Base-by-base conservation (phyloP, 805 yeast species). In the Candida patagonica region DNA sequence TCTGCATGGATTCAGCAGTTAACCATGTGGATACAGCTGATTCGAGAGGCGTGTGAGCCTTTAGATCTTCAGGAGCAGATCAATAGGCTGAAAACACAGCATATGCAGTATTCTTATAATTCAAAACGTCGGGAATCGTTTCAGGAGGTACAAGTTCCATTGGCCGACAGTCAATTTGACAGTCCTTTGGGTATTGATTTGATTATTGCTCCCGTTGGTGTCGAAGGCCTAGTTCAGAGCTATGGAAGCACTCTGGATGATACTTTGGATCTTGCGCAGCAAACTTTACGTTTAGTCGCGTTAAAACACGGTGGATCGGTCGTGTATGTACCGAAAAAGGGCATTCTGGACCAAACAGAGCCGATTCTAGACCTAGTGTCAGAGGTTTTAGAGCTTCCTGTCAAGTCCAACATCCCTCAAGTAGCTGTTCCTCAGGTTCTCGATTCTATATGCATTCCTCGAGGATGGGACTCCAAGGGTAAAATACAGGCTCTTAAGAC, bases 391-490 rank as follows among this genome's bases (percentile, higher is more conserved):
- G 25, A 42, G 37, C 26, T 49, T 6, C 51, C 55, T 4, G 42
- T 34, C 27, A n/a, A 32, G 39, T 37, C 37, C 39, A 43, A 39
- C 30, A 44, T 20, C 26, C 51, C 34, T 5, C 22, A 38, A 40
- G n/a, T 38, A 22, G 42, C 53, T 38, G 13, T 20, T 1, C 49
- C 51, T 4, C 42, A 49, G 19, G 53, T 51, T 5, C 43, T 55
- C 6, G 53, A 51, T 17, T 42, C 44, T 5, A 24, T 56, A 5
- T 33, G 47, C 22, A 46, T 59, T 8, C 64, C 64, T 7, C 41
- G 58, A 4, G 64, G 63, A 13, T 60, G 64, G 63, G 64, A 60
- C 39, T 53, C 61, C 9, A 38, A 46, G 42, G 48, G 52, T 15
- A 59, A 57, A 33, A 59, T 60, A 10, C 37, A 37, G 22, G 48